Evolutionary conservation across 2,329 filamentous ascomycete genomes (phyloP).

Genomic region (Beauveria brongniartii): DNA sequence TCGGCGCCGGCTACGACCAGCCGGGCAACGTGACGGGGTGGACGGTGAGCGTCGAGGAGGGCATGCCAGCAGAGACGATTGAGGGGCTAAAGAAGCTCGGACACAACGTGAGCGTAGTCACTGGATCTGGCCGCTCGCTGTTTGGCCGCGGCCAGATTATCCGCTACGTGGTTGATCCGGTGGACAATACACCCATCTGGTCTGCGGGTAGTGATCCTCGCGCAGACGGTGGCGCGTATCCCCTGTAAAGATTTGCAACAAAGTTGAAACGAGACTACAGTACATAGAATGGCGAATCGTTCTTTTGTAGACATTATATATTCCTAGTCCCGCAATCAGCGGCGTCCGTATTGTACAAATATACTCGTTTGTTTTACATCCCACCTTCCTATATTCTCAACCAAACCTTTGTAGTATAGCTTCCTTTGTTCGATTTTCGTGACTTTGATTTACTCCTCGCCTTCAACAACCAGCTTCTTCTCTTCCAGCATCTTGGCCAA

Average conservation of each 20-base stretch:
- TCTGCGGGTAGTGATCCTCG: conserved; percentile 83
- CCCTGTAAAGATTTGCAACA: conserved; percentile 17
- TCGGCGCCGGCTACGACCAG: conserved; percentile 65
- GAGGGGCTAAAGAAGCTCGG: conserved; percentile 61
- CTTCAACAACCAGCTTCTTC: conserved; percentile 71
- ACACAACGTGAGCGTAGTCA: conserved; percentile 63
- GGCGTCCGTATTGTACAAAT: conserved; percentile 7
- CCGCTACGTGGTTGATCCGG: conserved; percentile 59
- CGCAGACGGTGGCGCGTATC: conserved; percentile 68
- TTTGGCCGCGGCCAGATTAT: conserved; percentile 90
- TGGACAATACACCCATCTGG: conserved; percentile 66
- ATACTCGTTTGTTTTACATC: conserved; percentile 2
- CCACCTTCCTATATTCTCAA: not conserved
- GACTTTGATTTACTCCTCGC: conserved; percentile 29
- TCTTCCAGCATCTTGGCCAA: conserved; percentile 86
- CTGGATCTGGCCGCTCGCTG: conserved; percentile 54
- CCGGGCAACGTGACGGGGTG: conserved; percentile 48
- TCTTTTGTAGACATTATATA: not conserved
- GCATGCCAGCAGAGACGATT: conserved; percentile 61
- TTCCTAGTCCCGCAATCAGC: not conserved
- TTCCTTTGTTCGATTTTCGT: not conserved
- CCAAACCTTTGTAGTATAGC: not conserved
- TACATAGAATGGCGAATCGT: not conserved
- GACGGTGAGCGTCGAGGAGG: conserved; percentile 74
- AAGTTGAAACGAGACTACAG: not conserved